Evolutionary conservation across 192 early-diverging fungal genomes (phyloP).

Genomic region (Lunasporangiospora selenospora): DNA sequence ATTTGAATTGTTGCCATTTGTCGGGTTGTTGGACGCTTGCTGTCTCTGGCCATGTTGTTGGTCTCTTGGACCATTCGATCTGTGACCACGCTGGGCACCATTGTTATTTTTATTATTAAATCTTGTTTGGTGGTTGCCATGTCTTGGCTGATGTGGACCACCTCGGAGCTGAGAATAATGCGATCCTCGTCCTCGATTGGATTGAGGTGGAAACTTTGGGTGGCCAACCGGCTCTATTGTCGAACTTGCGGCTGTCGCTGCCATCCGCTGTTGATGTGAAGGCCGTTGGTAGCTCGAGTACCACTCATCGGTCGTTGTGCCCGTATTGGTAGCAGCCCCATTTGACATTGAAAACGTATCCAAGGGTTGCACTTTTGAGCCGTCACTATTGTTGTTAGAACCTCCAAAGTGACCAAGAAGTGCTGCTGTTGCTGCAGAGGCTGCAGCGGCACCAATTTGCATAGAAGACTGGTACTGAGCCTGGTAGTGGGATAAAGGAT

Average conservation of each 20-base stretch:
- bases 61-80: too few relatives aligned
- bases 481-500: constrained; percentile 20
- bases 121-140: not conserved
- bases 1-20: not conserved
- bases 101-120: constrained; percentile 3
- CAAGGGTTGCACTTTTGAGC: too few relatives aligned
- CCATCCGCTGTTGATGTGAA: constrained; percentile 6
- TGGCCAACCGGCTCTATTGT: too few relatives aligned
- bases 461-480: constrained; percentile 36
- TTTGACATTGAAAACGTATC: too few relatives aligned
- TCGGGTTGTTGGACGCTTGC: constrained; percentile 1
- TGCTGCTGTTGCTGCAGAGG: constrained; percentile 31
- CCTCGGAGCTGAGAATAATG: constrained; percentile 10
- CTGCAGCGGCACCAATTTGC: constrained; percentile 39
- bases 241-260: too few relatives aligned
- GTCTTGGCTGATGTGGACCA: not conserved
- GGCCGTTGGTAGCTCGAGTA: not conserved
- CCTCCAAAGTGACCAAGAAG: constrained; percentile 16
- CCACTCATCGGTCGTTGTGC: not conserved
- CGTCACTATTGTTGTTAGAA: not conserved
- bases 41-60: too few relatives aligned
- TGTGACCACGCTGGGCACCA: too few relatives aligned
- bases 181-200: too few relatives aligned
- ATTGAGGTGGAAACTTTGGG: too few relatives aligned
- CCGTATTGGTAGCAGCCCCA: not conserved